Percentiles rank a stretch among this genome's conserved stretches.
phyloP scores from a whole-genome alignment of 2,329 filamentous ascomycete genomes.

The Cercospora sp. region DNA sequence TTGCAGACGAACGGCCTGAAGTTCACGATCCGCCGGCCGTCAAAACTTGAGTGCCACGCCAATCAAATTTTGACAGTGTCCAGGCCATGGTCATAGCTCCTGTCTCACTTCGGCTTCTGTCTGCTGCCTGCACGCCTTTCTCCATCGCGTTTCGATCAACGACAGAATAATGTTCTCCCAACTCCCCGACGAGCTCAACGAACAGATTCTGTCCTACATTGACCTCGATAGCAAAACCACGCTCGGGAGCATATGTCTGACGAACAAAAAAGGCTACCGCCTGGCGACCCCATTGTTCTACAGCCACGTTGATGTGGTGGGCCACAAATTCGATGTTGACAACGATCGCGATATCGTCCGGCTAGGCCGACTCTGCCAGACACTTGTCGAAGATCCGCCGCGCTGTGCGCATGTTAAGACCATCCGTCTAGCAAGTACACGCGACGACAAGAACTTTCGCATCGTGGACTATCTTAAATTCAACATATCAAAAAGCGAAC shows the following conservation, averaged over 20 bases:
- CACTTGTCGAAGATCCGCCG: background rate
- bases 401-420: background rate
- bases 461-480: background rate
- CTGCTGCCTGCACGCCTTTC: background rate
- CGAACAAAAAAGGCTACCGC: slow-evolving; percentile 7
- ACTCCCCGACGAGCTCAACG: slow-evolving; percentile 13
- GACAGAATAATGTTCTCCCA: slow-evolving; percentile 1
- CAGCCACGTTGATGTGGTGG: background rate
- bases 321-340: background rate
- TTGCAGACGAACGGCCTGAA: background rate
- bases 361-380: background rate
- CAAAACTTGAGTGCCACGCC: background rate
- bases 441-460: background rate
- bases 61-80: background rate
- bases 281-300: slow-evolving; percentile 1
- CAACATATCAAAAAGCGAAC: background rate
- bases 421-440: background rate
- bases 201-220: background rate
- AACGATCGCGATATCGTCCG: background rate
- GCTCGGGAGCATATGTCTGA: background rate
- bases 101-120: background rate
- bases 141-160: background rate
- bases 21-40: background rate
- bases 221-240: background rate
- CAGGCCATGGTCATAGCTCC: background rate